Base-by-base conservation (phyloP, 441 rosid species). In the Erodium texanum region DNA sequence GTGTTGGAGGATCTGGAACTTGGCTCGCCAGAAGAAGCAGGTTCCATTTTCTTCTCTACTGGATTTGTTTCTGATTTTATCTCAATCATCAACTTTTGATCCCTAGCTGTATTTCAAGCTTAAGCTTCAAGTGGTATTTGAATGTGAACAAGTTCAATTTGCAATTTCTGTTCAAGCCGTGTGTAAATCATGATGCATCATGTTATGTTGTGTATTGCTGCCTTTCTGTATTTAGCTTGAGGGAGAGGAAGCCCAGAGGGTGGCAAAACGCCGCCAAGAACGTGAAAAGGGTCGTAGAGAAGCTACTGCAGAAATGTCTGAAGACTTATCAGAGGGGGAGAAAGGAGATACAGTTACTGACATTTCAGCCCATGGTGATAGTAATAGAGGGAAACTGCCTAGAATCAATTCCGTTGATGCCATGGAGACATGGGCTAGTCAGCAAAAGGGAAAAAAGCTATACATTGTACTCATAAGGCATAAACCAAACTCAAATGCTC, bases 1-100 rank as follows among this genome's bases (percentile, higher is more conserved):
- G 96, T 86, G 93, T 41, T 89, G 93, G 96, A 84, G 94, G 90
- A 91, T 89, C 71, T 91, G 96, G 97, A 87, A 91, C 81, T 83
- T 91, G 71, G 97, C 96, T 80, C 93, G 97, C 68, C 88, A 87
- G 73, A 91, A 91, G 86, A 91, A 91, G 74, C 97, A 89, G 96
- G 97, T 59, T 27, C 4, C 4, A 27, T 59, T 59, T 59, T 20
- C 5, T 20, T 23, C n/a, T n/a, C n/a, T n/a, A n/a, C n/a, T n/a
- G n/a, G n/a, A n/a, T n/a, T n/a, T n/a, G n/a, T 20, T 56, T 9
- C 22, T 59, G 7, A 4, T 0, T n/a, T 58, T 9, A 19, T 19
- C 7, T 59, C 8, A 50, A 50, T 7, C 20, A 7, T 50, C 14
- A 14, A 0, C 14, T 18, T 50, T 50, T 7, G 3, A 1, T 50